Evolutionary conservation across 2,329 filamentous ascomycete genomes (phyloP).

Genomic region (Pezizomycotina sp.): DNA sequence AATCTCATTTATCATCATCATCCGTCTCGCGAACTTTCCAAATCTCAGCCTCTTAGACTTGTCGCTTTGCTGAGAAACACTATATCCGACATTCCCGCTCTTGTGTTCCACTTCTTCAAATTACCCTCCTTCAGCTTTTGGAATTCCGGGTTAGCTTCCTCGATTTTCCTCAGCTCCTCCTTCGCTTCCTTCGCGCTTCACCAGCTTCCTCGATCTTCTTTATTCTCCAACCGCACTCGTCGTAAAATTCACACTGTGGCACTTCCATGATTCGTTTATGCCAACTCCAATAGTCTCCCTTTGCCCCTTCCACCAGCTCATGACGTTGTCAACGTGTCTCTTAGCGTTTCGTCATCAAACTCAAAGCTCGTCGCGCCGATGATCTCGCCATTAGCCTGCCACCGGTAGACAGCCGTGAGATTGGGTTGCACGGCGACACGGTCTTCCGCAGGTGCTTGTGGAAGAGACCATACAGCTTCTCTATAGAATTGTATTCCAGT

Average conservation of each 20-base stretch:
- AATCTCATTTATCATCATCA: too few species aligned
- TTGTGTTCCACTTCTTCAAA: too few species aligned
- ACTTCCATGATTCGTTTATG: conserved; percentile 79
- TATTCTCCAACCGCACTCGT: conserved; percentile 61
- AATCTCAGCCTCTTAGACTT: too few species aligned
- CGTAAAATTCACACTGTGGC: conserved; percentile 62
- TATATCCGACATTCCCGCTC: too few species aligned
- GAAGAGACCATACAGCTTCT: conserved; percentile 42
- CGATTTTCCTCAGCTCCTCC: conserved; percentile 27
- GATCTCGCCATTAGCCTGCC: conserved; percentile 33
- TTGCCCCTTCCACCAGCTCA: conserved; percentile 79
- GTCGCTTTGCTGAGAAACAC: too few species aligned
- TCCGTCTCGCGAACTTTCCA: too few species aligned
- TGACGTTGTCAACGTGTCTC: conserved; percentile 50
- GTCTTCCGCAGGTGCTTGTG: conserved; percentile 36
- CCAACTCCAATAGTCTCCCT: conserved; percentile 56
- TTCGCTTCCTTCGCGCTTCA: conserved; percentile 28
- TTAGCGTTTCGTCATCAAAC: conserved; percentile 48
- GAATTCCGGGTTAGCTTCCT: conserved; percentile 28
- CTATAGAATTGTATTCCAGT: conserved; percentile 42
- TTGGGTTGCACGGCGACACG: conserved; percentile 41
- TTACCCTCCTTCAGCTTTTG: too few species aligned
- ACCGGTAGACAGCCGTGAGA: conserved; percentile 41
- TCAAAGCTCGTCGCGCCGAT: conserved; percentile 46
- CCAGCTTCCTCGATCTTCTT: conserved; percentile 46